These are phyloP conservation scores for Backusella parvicylindrica DNA, from an alignment of 192 early-diverging fungal genomes.

Conservation along the genomic window DNA sequence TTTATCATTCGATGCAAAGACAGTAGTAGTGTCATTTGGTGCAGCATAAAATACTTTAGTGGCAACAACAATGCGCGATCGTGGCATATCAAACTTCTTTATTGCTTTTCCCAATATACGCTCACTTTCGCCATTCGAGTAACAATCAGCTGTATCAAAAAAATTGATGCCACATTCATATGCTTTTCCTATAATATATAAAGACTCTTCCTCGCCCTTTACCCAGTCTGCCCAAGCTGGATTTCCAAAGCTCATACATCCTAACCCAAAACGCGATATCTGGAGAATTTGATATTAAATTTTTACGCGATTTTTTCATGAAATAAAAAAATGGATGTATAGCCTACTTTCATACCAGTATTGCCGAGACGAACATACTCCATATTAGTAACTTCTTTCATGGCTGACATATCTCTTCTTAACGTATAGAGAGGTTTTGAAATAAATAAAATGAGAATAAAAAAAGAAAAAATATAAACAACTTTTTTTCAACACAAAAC, in stretches of 20 bases:
- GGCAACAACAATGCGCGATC: conserved; percentile 27
- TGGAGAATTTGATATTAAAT: neutral
- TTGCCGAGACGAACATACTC: conserved; percentile 9
- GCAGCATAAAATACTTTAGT: conserved; percentile 33
- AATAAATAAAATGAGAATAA: neutral
- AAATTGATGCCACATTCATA: conserved; percentile 36
- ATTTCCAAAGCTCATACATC: conserved; percentile 39
- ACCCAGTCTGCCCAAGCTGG: conserved; percentile 41
- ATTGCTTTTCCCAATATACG: conserved; percentile 31
- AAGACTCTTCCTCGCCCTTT: conserved; percentile 33
- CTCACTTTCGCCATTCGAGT: conserved; percentile 32
- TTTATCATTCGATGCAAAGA: neutral
- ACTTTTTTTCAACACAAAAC: neutral
- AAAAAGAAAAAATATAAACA: neutral
- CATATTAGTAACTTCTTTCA: neutral
- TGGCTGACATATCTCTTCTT: neutral
- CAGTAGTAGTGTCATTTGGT: conserved; percentile 2
- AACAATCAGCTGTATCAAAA: conserved; percentile 21
- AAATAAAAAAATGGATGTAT: neutral
- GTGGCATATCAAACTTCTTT: conserved; percentile 35
- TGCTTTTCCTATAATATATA: conserved; percentile 32
- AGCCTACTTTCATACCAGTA: neutral
- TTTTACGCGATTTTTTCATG: neutral
- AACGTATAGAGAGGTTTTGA: neutral
- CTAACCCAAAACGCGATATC: conserved; percentile 40